Percentiles rank a stretch among this genome's conserved stretches.
phyloP scores from a whole-genome alignment of 805 yeast species.

The Starmerella davenportii region DNA sequence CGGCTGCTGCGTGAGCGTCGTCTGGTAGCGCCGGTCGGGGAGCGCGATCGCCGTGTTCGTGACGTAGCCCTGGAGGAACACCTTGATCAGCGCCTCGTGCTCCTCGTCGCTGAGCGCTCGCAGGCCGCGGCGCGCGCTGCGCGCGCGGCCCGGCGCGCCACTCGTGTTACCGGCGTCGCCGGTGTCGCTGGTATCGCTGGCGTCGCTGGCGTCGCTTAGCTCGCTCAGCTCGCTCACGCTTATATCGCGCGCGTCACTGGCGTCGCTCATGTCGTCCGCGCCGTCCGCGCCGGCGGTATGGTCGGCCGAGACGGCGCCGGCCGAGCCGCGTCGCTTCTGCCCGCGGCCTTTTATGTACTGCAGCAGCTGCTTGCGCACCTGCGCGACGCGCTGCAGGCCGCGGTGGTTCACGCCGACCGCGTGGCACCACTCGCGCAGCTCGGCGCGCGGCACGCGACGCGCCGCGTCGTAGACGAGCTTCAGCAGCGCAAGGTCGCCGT shows the following conservation, averaged over 20 bases:
- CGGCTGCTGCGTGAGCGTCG: conserved; percentile 60
- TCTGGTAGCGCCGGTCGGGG: conserved; percentile 85
- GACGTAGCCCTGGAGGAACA: conserved; percentile 71
- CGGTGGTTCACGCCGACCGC: conserved; percentile 57
- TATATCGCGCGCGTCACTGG: neutral
- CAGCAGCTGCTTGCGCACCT: conserved; percentile 56
- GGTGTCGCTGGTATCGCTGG: conserved; percentile 16
- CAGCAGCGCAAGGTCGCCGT: conserved; percentile 71
- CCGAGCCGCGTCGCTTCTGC: neutral
- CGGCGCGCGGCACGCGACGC: conserved; percentile 25
- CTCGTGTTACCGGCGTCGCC: conserved; percentile 2
- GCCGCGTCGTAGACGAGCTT: conserved; percentile 57
- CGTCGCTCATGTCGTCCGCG: neutral
- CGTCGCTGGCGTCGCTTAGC: conserved; percentile 15
- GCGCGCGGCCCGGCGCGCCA: no score
- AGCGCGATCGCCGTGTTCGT: conserved; percentile 81
- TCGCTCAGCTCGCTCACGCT: conserved; percentile 21
- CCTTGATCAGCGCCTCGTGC: conserved; percentile 43
- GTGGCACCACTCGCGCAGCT: conserved; percentile 66
- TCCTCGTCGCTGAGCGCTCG: conserved; percentile 23
- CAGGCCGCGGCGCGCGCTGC: no score
- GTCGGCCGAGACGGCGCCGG: no score
- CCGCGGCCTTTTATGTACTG: conserved; percentile 32
- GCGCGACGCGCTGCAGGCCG: conserved; percentile 60
- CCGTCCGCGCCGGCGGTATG: neutral